Conservation (phyloP, 2,329 filamentous ascomycete species). For the Penicillium brevicompactum region DNA sequence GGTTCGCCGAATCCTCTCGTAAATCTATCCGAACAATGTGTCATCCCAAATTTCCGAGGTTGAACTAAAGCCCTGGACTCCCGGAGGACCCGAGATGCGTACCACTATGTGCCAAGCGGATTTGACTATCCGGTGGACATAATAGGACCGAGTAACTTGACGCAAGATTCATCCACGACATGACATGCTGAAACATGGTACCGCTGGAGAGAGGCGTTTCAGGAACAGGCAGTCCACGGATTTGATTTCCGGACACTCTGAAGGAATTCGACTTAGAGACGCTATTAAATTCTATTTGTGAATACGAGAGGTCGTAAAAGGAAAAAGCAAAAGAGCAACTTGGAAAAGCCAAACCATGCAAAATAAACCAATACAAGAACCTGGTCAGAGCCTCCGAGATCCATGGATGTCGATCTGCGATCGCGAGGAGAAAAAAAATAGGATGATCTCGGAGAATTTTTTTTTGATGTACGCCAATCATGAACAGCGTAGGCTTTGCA, state of each 20-base stretch:
- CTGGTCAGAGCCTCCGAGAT: neutral
- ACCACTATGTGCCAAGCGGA: no score
- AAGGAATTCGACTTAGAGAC: no score
- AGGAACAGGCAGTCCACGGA: neutral
- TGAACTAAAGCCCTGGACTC: no score
- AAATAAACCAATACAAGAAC: neutral
- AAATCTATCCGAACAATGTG: neutral
- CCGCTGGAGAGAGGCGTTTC: neutral
- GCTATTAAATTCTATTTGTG: no score
- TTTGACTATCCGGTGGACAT: neutral
- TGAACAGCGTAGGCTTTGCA: neutral
- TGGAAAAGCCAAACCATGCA: neutral
- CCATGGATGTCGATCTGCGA: neutral
- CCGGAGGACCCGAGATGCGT: no score
- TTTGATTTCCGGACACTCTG: no score
- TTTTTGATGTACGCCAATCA: constrained; percentile 4
- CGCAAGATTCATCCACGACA: neutral
- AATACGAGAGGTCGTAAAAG: no score
- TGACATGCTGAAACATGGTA: neutral
- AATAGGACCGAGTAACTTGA: neutral
- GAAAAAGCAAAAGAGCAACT: neutral
- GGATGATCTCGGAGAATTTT: constrained; percentile 20
- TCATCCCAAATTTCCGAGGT: no score
- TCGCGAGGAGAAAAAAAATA: neutral
- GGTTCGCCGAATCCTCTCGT: neutral